Conservation (phyloP, 164 flowering plant genomes). For the Houttuynia cordata region DNA sequence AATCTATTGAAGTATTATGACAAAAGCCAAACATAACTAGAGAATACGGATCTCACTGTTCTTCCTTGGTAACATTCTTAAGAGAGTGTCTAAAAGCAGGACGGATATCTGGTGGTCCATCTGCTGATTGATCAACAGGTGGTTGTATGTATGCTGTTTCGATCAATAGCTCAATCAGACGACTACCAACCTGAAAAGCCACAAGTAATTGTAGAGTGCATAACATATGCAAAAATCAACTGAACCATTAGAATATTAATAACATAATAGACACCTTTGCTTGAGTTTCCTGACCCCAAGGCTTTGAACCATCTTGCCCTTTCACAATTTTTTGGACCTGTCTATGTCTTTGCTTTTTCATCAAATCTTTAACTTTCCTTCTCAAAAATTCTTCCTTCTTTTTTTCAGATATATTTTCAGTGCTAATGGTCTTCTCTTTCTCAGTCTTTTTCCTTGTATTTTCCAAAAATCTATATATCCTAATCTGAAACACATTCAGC, state of each 20-base stretch:
- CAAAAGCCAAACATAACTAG: not conserved
- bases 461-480: slow-evolving; percentile 63
- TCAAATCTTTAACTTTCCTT: slow-evolving; percentile 46
- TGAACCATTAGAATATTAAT: not conserved
- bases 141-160: slow-evolving; percentile 84
- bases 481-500: slow-evolving; percentile 49
- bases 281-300: slow-evolving; percentile 57
- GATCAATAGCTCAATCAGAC: slow-evolving; percentile 65
- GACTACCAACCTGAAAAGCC: slow-evolving; percentile 70
- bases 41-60: slow-evolving; percentile 19
- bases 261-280: slow-evolving; percentile 50
- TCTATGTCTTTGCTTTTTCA: slow-evolving; percentile 59
- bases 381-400: slow-evolving; percentile 43
- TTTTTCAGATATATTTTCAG: slow-evolving; percentile 15
- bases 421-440: slow-evolving; percentile 18
- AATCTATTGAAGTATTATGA: not conserved
- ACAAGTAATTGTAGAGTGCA: not conserved
- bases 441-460: slow-evolving; percentile 38
- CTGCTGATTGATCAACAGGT: slow-evolving; percentile 54
- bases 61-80: slow-evolving; percentile 28
- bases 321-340: slow-evolving; percentile 48
- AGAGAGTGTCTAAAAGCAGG: slow-evolving; percentile 80
- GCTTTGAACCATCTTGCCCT: slow-evolving; percentile 37
- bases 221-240: not conserved
- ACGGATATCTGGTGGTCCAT: slow-evolving; percentile 67